Conservation (phyloP, 495 filamentous ascomycete species). For the Annulohypoxylon moriforme region DNA sequence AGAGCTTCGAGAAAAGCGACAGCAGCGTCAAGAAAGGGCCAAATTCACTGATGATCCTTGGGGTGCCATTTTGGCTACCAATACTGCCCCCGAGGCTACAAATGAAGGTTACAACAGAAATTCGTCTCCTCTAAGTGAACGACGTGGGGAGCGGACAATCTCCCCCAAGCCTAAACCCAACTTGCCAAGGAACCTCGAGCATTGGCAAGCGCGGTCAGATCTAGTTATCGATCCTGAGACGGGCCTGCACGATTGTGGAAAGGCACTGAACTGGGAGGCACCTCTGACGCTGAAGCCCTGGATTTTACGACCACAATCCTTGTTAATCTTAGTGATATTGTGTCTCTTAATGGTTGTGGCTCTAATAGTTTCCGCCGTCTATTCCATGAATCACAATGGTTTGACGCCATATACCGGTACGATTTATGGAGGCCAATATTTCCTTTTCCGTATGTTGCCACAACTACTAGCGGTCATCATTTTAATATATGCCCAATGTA, state of each 20-base stretch:
- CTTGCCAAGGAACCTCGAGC: constrained; percentile 34
- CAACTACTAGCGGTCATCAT: constrained; percentile 79
- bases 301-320: constrained; percentile 70
- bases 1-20: constrained; percentile 20
- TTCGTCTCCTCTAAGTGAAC: not conserved
- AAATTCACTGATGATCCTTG: not conserved
- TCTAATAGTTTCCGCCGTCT: constrained; percentile 78
- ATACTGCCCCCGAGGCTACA: constrained; percentile 1
- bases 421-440: constrained; percentile 79
- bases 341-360: constrained; percentile 77
- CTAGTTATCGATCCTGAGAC: constrained; percentile 29
- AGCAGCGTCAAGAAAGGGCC: constrained; percentile 18
- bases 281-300: constrained; percentile 72
- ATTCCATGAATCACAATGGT: constrained; percentile 70
- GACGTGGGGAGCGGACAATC: not conserved
- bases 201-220: constrained; percentile 46
- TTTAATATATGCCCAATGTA: constrained; percentile 76
- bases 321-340: constrained; percentile 67
- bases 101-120: not conserved
- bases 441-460: constrained; percentile 85
- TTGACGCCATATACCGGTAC: constrained; percentile 70
- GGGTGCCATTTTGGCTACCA: not conserved
- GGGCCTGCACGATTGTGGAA: constrained; percentile 34
- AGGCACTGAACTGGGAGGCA: constrained; percentile 45
- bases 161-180: constrained; percentile 6